phyloP scores from a whole-genome alignment of 257 asterid species.

The Scutellaria baicalensis region DNA sequence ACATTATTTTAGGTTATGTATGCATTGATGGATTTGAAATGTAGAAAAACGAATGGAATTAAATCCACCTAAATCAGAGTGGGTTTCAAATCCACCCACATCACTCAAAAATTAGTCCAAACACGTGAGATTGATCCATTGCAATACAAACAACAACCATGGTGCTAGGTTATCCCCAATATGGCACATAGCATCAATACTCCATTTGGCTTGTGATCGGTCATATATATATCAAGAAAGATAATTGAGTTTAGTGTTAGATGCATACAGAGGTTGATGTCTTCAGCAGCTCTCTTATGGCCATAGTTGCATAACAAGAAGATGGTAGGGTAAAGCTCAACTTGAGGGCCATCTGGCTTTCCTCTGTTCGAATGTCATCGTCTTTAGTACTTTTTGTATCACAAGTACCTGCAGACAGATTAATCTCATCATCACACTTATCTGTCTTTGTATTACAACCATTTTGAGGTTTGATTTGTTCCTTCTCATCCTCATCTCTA shows the following conservation, averaged over 20 bases:
- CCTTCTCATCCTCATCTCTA: slow-evolving; percentile 21
- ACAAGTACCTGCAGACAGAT: slow-evolving; percentile 2
- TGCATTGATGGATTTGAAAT: too few relatives aligned
- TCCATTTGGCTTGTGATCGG: too few relatives aligned
- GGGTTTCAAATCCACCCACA: too few relatives aligned
- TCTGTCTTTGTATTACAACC: slow-evolving; percentile 19
- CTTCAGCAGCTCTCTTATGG: slow-evolving; percentile 92
- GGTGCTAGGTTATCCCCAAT: too few relatives aligned
- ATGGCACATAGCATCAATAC: too few relatives aligned
- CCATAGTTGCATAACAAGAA: slow-evolving; percentile 98
- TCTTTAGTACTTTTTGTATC: slow-evolving; percentile 14
- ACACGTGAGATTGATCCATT: too few relatives aligned
- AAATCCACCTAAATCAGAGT: too few relatives aligned
- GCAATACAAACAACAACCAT: too few relatives aligned
- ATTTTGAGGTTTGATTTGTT: slow-evolving; percentile 9
- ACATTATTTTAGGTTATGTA: not conserved
- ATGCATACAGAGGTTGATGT: slow-evolving; percentile 83
- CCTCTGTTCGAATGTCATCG: slow-evolving; percentile 23
- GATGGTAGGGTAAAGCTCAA: slow-evolving; percentile 85
- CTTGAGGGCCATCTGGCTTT: slow-evolving; percentile 66
- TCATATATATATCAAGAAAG: not conserved
- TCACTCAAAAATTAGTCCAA: too few relatives aligned
- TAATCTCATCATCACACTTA: slow-evolving; percentile 11
- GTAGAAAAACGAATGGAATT: too few relatives aligned
- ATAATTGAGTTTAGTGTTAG: slow-evolving; percentile 4